A percentile compares a stretch with the other conserved stretches of the same genome.
Evolutionary conservation across 257 asterid genomes (phyloP).

Genomic region (Salvia hispanica): DNA sequence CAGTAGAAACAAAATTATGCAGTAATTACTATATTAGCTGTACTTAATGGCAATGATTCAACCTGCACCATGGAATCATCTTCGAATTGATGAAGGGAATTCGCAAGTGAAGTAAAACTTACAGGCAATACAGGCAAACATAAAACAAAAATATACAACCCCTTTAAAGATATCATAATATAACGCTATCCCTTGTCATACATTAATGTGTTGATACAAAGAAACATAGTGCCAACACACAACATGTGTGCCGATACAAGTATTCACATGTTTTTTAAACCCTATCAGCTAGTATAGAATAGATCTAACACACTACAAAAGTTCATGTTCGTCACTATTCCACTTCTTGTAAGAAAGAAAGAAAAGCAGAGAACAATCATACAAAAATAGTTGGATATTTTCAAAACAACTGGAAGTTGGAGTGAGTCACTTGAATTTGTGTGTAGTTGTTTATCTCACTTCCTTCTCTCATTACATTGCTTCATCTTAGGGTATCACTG

Average conservation of each 20-base stretch:
- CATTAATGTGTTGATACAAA: not conserved
- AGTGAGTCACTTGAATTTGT: not conserved
- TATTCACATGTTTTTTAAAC: not conserved
- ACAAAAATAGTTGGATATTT: not conserved
- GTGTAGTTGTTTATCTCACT: constrained; percentile 6
- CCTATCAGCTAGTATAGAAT: constrained; percentile 7
- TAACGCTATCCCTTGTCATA: constrained; percentile 20
- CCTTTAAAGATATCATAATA: constrained; percentile 10
- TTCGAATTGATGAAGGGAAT: constrained; percentile 11
- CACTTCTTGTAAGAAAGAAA: not conserved
- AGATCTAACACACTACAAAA: not conserved
- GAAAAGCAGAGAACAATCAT: not conserved
- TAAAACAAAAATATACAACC: constrained; percentile 13
- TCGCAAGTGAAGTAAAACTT: not conserved
- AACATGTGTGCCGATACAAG: not conserved
- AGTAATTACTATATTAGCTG: not conserved
- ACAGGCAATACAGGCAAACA: not conserved
- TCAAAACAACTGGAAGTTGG: constrained; percentile 1
- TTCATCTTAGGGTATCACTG: not conserved
- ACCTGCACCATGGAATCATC: constrained; percentile 10
- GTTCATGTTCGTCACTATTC: not conserved
- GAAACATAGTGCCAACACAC: not conserved
- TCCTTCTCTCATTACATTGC: not conserved
- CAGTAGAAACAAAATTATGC: not conserved
- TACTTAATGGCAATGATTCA: constrained; percentile 6